Evolutionary conservation across 129 eudicot genomes (phyloP), one percentile per base, ranked within the genome.

Genomic region (Helianthus tuberosus): DNA sequence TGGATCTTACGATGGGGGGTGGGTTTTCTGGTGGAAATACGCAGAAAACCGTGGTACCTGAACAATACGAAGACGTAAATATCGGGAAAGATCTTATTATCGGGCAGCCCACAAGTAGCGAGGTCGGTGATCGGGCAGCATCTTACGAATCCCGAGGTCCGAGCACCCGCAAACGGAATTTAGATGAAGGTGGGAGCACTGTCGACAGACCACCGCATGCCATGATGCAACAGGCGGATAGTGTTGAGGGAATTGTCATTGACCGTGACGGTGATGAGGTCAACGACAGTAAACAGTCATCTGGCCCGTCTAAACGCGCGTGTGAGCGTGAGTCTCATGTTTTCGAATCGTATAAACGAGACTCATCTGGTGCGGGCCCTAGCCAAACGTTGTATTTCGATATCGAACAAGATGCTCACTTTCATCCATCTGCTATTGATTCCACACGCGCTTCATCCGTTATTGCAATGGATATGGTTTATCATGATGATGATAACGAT

Each of bases 141-240:
- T 93, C 98, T 4, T 89, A 82, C 77, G 98, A 89, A 74, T 93
- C 98, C 25, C 90, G 89, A 52, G 98, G 98, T 14, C 98, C 98
- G 32, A 93, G 87, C 73, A 82, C 92, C 20, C 98, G 94, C 43
- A 93, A 93, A 61, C 72, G 66, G 70, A 80, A 88, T 73, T 72
- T 93, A 75, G 96, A 93, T 35, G 98, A 93, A 79, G 98, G 95
- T 49, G 95, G 95, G 62, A 89, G 96, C 76, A 87, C 98, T n/a
- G 98, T 89, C 43, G 98, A 89, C 73, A 73, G 89, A 67, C 91
- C 96, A 66, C 93, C 91, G n/a, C 78, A 74, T 15, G 47, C 76
- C 59, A 50, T 74, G 71, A 55, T 82, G 66, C 90, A 82, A 64
- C 96, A 81, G 63, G 87, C 92, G 9, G 98, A 93, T 77, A 89